These are phyloP conservation scores for Botryotinia globosa DNA, from an alignment of 2,329 filamentous ascomycete species.

Conservation along the genomic window DNA sequence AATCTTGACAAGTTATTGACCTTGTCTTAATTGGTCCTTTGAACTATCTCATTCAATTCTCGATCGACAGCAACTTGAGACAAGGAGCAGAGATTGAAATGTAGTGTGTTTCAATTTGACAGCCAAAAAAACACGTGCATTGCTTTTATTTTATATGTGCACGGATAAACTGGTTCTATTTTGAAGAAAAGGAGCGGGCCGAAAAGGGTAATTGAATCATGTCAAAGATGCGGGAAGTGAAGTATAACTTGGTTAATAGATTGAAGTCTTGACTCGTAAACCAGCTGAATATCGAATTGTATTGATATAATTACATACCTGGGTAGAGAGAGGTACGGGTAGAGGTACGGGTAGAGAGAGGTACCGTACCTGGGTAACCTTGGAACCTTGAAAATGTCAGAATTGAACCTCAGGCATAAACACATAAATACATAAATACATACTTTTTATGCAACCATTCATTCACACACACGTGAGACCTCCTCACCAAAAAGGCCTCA, in stretches of 20 bases:
- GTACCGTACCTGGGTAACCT: no score
- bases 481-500: not conserved
- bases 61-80: not conserved
- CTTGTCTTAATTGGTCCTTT: not conserved
- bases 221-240: not conserved
- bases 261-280: not conserved
- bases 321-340: no score
- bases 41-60: not conserved
- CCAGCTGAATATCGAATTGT: no score
- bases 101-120: constrained; percentile 4
- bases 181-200: not conserved
- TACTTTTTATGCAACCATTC: not conserved
- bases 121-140: not conserved
- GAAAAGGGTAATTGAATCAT: not conserved
- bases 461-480: not conserved
- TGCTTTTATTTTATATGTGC: not conserved
- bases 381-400: no score
- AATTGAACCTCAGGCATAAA: not conserved
- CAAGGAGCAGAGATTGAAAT: not conserved
- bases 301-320: no score
- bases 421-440: not conserved
- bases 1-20: not conserved
- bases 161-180: not conserved
- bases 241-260: not conserved
- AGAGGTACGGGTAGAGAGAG: no score